A percentile compares a stretch with the other conserved stretches of the same genome.
Conservation (phyloP, 495 filamentous ascomycete species). For the Penicillium crystallinum region DNA sequence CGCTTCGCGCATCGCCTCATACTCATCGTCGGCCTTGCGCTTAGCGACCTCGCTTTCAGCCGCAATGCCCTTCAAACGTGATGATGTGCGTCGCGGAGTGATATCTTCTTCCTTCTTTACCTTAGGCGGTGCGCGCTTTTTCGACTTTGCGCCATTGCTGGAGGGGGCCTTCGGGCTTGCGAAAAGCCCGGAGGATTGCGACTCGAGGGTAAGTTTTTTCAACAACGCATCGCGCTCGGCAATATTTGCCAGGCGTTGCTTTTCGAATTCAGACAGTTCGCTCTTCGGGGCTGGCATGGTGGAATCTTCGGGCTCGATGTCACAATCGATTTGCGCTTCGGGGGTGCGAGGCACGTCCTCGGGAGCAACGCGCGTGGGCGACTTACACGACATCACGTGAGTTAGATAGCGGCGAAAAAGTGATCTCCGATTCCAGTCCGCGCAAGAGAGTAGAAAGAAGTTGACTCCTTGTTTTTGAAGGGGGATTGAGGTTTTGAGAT, state of each 20-base stretch:
- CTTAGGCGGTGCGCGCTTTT: conserved; percentile 47
- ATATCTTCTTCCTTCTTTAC: conserved; percentile 43
- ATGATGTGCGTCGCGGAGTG: conserved; percentile 58
- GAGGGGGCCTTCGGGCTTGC: conserved; percentile 27
- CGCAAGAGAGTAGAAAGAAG: background rate
- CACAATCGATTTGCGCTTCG: background rate
- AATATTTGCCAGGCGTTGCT: conserved; percentile 65
- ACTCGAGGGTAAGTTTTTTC: conserved; percentile 49
- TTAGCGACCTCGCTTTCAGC: conserved; percentile 72
- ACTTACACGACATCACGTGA: conserved; percentile 3
- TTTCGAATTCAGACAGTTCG: conserved; percentile 62
- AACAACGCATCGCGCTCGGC: conserved; percentile 68
- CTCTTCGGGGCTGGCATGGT: conserved; percentile 8
- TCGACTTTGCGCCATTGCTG: conserved; percentile 29
- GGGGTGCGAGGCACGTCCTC: background rate
- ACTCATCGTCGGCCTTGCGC: conserved; percentile 72
- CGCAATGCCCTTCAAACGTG: conserved; percentile 58
- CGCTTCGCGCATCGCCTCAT: conserved; percentile 53
- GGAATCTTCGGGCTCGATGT: background rate
- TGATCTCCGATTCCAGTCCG: background rate
- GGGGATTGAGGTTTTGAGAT: background rate
- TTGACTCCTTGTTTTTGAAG: background rate
- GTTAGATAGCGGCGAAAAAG: background rate
- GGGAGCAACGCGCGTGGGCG: background rate
- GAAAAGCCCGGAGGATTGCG: conserved; percentile 50